These are phyloP conservation scores for Alternaria tenuissima DNA, from an alignment of 2,329 filamentous ascomycete genomes.

Conservation along the genomic window DNA sequence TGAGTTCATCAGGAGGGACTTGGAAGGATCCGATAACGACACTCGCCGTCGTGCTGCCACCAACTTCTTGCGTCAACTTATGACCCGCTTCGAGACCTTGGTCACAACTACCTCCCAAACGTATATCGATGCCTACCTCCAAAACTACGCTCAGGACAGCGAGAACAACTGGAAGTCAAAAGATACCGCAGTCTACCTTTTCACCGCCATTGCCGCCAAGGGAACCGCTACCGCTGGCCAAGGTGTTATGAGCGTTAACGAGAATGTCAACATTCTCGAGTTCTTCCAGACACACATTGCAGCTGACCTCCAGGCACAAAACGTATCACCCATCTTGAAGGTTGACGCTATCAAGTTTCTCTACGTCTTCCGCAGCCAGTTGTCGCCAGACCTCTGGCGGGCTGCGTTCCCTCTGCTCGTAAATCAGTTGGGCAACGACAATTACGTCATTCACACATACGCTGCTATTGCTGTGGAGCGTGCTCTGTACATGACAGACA, in stretches of 20 bases:
- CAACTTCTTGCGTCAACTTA: constrained; percentile 88
- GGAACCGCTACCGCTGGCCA: constrained; percentile 85
- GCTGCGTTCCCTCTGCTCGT: constrained; percentile 88
- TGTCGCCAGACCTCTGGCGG: constrained; percentile 91
- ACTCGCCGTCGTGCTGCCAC: constrained; percentile 91
- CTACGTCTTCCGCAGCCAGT: constrained; percentile 94
- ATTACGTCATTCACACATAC: constrained; percentile 98
- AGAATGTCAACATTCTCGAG: constrained; percentile 81
- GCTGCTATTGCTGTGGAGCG: constrained; percentile 96
- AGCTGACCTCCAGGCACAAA: constrained; percentile 78
- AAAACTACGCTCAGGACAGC: constrained; percentile 71
- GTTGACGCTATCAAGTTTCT: constrained; percentile 98
- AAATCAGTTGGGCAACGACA: constrained; percentile 85
- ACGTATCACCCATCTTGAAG: constrained; percentile 84
- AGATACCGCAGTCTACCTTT: constrained; percentile 97
- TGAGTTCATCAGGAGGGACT: constrained; percentile 92
- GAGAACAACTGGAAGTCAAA: constrained; percentile 90
- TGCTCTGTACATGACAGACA: constrained; percentile 82
- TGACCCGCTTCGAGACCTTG: constrained; percentile 84
- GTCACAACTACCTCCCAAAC: constrained; percentile 88
- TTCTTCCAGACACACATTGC: constrained; percentile 96
- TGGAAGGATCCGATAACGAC: constrained; percentile 96
- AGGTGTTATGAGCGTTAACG: constrained; percentile 89
- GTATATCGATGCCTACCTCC: constrained; percentile 86
- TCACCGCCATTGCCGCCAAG: constrained; percentile 92